Conservation (phyloP, 495 filamentous ascomycete species). For the Penicillium daleae region DNA sequence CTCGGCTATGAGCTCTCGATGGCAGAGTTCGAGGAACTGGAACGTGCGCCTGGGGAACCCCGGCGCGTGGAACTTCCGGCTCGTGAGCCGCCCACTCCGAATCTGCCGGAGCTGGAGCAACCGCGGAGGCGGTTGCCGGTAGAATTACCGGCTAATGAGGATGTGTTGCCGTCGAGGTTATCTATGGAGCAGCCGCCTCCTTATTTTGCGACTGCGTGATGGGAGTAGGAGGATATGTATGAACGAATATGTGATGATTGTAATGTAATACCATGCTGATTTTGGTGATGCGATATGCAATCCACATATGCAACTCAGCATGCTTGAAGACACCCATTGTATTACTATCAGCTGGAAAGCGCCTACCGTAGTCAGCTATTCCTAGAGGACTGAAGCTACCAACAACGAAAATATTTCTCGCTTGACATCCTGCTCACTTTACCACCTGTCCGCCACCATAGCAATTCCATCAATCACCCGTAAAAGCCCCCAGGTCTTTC, state of each 20-base stretch:
- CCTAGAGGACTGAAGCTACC: too few species aligned
- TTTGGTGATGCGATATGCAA: too few species aligned
- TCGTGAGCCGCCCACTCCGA: not conserved
- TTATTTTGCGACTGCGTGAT: not conserved
- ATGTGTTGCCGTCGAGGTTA: not conserved
- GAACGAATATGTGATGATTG: not conserved
- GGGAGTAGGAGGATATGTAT: not conserved
- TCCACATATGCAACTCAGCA: too few species aligned
- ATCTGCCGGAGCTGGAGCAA: slow-evolving; percentile 1
- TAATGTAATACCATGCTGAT: too few species aligned
- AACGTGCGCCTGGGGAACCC: slow-evolving; percentile 12
- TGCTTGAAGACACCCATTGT: too few species aligned
- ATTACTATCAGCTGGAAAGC: too few species aligned
- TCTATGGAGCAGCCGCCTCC: slow-evolving; percentile 9
- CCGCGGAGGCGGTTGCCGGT: not conserved
- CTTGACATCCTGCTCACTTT: too few species aligned
- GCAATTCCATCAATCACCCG: not conserved
- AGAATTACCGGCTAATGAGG: not conserved
- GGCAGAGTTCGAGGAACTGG: slow-evolving; percentile 43
- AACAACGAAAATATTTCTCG: too few species aligned
- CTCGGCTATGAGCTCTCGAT: slow-evolving; percentile 49
- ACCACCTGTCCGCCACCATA: too few species aligned
- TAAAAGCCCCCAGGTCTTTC: not conserved
- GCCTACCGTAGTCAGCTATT: too few species aligned
- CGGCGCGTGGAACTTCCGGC: not conserved